Conservation (phyloP, 148 eudicot species). For the Rheum nobile region DNA sequence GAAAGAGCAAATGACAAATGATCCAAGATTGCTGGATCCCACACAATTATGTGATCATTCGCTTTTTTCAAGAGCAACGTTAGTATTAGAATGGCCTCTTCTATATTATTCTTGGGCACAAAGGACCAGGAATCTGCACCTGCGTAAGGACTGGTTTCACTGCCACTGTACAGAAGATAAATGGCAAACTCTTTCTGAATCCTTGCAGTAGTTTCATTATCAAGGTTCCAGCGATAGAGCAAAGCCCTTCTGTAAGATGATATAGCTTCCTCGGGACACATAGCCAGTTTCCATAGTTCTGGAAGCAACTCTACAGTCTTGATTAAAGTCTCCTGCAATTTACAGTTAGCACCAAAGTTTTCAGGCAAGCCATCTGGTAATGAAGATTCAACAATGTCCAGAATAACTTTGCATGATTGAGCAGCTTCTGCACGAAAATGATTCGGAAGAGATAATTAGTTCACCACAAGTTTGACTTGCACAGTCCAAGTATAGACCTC, state of each 20-base stretch:
- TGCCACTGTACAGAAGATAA: constrained; percentile 77
- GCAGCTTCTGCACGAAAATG: constrained; percentile 74
- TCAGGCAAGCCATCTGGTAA: constrained; percentile 78
- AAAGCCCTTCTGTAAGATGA: constrained; percentile 67
- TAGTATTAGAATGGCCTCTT: constrained; percentile 79
- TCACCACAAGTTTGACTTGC: constrained; percentile 4
- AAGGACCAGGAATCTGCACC: constrained; percentile 52
- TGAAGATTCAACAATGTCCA: constrained; percentile 90
- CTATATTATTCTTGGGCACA: constrained; percentile 68
- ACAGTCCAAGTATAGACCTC: background rate
- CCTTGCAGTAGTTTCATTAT: constrained; percentile 40
- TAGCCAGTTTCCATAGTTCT: constrained; percentile 71
- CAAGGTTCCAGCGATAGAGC: constrained; percentile 71
- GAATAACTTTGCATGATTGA: constrained; percentile 80
- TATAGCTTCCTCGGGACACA: constrained; percentile 52
- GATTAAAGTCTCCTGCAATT: constrained; percentile 73
- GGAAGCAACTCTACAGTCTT: constrained; percentile 79
- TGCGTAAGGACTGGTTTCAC: constrained; percentile 44
- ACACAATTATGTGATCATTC: constrained; percentile 39
- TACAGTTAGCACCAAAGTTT: constrained; percentile 61
- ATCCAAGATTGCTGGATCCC: constrained; percentile 86
- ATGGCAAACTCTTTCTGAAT: constrained; percentile 87
- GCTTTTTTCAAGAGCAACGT: constrained; percentile 57
- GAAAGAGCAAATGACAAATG: constrained; percentile 78
- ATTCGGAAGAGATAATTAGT: constrained; percentile 19